Evolutionary conservation across 2,329 filamentous ascomycete species (phyloP), one percentile per base, ranked within the genome.

Genomic region (Fusarium tupiense): DNA sequence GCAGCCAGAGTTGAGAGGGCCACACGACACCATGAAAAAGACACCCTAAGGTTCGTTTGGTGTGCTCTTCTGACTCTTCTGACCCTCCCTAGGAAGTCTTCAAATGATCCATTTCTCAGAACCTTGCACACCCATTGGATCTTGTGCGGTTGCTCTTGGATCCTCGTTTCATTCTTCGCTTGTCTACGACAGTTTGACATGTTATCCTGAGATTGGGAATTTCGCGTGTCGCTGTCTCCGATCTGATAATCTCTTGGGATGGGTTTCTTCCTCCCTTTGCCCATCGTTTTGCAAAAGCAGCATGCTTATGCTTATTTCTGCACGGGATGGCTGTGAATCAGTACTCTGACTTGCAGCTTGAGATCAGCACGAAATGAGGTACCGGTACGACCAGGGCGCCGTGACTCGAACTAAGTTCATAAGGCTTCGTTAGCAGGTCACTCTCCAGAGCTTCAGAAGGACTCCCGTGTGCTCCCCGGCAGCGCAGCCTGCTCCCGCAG

Each of bases 1-100:
- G 24, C 56, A 74, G 69, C 71, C 72, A 76, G 62, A 73, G 71
- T 58, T 61, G 53, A 61, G 72, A 71, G 66, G 62, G 57, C 72
- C 73, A 75, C 73, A 73, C 59, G 60, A 74, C 67, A 75, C 73
- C 65, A 59, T 52, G 67, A 35, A 54, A 64, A 60, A 63, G 58
- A 47, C 62, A 64, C 69, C 65, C 60, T 76, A 75, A 72, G 73
- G 67, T 74, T 72, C 40, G 54, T 66, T 62, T 52, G 54, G 69
- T 63, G 70, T 69, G 64, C 49, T 73, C 73, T 75, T 69, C 72
- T 75, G 73, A 75, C 72, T 74, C 73, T 73, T 68, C 60, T 76
- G 73, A 77, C 75, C 75, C 68, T 72, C 68, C 61, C 61, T 63
- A 37, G 56, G 33, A 54, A 59, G 53, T 50, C 50, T 58, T 40